A percentile compares a stretch with the other conserved stretches of the same genome.
Evolutionary conservation across 2,329 filamentous ascomycete species (phyloP).

Genomic region (Arthrinium puccinioides): DNA sequence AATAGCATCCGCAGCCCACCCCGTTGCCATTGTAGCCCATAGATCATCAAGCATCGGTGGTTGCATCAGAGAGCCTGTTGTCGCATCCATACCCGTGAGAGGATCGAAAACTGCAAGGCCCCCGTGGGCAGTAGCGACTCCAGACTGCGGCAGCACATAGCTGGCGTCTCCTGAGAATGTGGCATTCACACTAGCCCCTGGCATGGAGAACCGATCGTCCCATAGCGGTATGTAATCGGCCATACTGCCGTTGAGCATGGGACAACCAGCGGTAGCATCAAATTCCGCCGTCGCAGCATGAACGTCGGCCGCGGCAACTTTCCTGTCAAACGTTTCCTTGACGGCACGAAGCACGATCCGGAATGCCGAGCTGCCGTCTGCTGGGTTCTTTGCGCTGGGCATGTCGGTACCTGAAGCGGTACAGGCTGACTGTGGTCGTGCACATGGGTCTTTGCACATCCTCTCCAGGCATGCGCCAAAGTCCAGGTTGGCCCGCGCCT

Average conservation of each 20-base stretch:
- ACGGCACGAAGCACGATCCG: slow-evolving; percentile 38
- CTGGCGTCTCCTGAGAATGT: neutral
- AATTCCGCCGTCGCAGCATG: slow-evolving; percentile 7
- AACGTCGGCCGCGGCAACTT: slow-evolving; percentile 26
- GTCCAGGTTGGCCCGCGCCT: slow-evolving; percentile 30
- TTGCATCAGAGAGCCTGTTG: neutral
- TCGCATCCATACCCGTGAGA: slow-evolving; percentile 3
- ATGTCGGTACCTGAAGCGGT: neutral
- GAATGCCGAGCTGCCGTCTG: slow-evolving; percentile 34
- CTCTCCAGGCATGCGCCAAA: slow-evolving; percentile 31
- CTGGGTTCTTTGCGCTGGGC: neutral
- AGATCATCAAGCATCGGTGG: slow-evolving; percentile 31
- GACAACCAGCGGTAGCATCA: slow-evolving; percentile 26
- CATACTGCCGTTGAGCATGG: slow-evolving; percentile 44
- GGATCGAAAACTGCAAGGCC: too few species aligned
- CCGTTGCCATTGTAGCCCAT: slow-evolving; percentile 42
- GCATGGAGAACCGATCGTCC: slow-evolving; percentile 24
- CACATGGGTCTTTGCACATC: slow-evolving; percentile 20
- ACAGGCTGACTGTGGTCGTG: neutral
- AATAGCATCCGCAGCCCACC: slow-evolving; percentile 25
- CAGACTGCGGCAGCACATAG: slow-evolving; percentile 3
- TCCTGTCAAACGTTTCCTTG: slow-evolving; percentile 35
- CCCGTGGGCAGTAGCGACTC: too few species aligned
- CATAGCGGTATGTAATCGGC: slow-evolving; percentile 37
- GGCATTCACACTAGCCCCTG: neutral